Conservation (phyloP, 1,284 basidiomycete genomes). For the Cryptococcus sp. region DNA sequence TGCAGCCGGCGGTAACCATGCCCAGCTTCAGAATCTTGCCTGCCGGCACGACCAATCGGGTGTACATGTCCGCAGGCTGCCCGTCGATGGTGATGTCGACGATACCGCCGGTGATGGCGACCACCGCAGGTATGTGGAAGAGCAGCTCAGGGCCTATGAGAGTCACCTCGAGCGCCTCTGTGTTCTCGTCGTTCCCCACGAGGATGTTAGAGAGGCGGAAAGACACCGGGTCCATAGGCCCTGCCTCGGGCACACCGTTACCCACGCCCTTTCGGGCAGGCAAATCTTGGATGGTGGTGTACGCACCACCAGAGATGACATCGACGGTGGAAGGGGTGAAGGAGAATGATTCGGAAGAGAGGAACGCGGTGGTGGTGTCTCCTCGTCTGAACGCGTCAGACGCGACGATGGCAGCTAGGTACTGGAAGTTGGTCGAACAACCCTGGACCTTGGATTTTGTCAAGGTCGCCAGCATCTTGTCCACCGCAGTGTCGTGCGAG, state of each 20-base stretch:
- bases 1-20: constrained; percentile 51
- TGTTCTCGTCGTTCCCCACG: constrained; percentile 57
- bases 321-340: constrained; percentile 54
- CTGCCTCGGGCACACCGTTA: constrained; percentile 64
- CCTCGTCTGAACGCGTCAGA: constrained; percentile 54
- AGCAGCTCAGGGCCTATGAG: constrained; percentile 45
- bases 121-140: constrained; percentile 56
- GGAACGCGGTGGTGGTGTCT: constrained; percentile 58
- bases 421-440: constrained; percentile 60
- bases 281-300: constrained; percentile 63
- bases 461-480: constrained; percentile 43
- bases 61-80: constrained; percentile 54
- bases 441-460: constrained; percentile 52
- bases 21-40: constrained; percentile 54
- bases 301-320: constrained; percentile 59
- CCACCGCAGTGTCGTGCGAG: constrained; percentile 23
- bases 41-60: constrained; percentile 53
- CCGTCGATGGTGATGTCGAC: constrained; percentile 55
- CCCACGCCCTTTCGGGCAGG: constrained; percentile 58
- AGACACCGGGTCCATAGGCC: constrained; percentile 63
- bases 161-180: constrained; percentile 61
- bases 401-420: constrained; percentile 54
- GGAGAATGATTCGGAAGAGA: constrained; percentile 49
- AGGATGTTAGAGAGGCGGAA: constrained; percentile 62
- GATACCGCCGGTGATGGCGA: constrained; percentile 60